Evolutionary conservation across 2,329 filamentous ascomycete species (phyloP).

Genomic region (Xylariaceae sp.): DNA sequence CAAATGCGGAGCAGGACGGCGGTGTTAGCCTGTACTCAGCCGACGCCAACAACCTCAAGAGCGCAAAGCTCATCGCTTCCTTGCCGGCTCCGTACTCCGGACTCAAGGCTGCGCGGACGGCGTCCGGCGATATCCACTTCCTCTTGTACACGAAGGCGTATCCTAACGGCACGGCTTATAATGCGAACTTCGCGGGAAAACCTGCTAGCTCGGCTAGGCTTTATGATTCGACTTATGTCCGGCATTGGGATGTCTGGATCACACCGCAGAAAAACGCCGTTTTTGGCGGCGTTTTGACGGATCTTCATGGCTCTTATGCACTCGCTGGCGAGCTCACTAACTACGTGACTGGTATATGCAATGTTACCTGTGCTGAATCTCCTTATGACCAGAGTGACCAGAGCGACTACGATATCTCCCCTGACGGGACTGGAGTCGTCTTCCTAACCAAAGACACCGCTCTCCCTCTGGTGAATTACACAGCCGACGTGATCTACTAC

Average conservation of each 20-base stretch:
- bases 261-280: constrained; percentile 54
- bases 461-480: constrained; percentile 53
- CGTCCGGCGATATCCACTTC: constrained; percentile 36
- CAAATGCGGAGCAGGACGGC: constrained; percentile 42
- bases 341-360: constrained; percentile 35
- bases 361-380: constrained; percentile 39
- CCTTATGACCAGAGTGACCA: constrained; percentile 50
- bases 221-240: constrained; percentile 54
- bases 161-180: constrained; percentile 55
- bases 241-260: constrained; percentile 58
- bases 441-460: constrained; percentile 54
- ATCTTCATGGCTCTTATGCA: constrained; percentile 26
- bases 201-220: constrained; percentile 49
- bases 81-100: constrained; percentile 39
- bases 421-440: constrained; percentile 42
- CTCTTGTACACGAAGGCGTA: constrained; percentile 50
- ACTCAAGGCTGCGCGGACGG: constrained; percentile 34
- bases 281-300: constrained; percentile 53
- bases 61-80: constrained; percentile 34
- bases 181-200: constrained; percentile 45
- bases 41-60: constrained; percentile 30
- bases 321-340: constrained; percentile 34
- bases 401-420: constrained; percentile 56
- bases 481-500: constrained; percentile 35
- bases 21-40: constrained; percentile 39